Evolutionary conservation across 139 green algal species (phyloP).

Genomic region (Chlorella sp.): DNA sequence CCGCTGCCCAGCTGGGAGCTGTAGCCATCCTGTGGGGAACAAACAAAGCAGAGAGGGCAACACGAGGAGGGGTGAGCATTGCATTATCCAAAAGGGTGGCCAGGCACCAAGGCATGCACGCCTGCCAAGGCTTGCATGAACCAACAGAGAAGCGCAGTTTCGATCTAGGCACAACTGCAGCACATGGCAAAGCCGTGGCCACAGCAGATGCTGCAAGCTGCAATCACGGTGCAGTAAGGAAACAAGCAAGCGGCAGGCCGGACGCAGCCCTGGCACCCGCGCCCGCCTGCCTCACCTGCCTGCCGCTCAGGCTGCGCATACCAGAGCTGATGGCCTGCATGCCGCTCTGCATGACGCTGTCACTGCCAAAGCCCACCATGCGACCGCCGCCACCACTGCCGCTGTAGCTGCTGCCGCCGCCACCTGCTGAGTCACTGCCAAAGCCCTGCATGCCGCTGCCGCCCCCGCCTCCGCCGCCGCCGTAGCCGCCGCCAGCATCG

Average conservation of each 20-base stretch:
- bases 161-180: neutral
- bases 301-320: constrained; percentile 27
- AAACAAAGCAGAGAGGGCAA: neutral
- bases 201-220: too few species aligned
- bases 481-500: neutral
- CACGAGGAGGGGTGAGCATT: neutral
- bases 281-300: neutral
- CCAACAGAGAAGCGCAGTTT: too few species aligned
- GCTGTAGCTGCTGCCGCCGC: neutral
- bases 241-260: too few species aligned
- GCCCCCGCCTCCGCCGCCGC: neutral
- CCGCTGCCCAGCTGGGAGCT: neutral
- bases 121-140: neutral
- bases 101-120: neutral
- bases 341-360: neutral
- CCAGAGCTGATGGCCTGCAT: constrained; percentile 1
- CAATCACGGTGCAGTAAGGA: too few species aligned
- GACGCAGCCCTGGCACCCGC: neutral
- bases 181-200: neutral
- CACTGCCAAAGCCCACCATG: constrained; percentile 32
- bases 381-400: constrained; percentile 6
- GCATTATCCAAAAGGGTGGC: too few species aligned
- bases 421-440: constrained; percentile 56
- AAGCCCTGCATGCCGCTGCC: constrained; percentile 60
- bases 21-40: neutral